These are phyloP conservation scores for Fraxinus paxiana DNA, from an alignment of 305 asterid genomes.

Conservation along the genomic window DNA sequence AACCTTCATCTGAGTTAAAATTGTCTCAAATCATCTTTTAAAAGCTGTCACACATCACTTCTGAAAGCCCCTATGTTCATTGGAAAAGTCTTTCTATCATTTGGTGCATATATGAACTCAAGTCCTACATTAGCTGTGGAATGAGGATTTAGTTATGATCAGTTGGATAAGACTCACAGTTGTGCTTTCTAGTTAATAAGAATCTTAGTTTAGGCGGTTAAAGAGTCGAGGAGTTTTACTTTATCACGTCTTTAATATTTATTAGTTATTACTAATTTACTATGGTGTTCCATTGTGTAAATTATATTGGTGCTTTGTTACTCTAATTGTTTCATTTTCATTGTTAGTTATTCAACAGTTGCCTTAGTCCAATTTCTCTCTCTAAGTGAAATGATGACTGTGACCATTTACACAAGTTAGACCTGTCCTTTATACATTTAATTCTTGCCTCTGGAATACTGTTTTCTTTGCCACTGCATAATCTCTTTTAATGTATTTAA, in stretches of 20 bases:
- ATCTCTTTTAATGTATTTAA: not conserved
- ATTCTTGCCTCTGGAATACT: not conserved
- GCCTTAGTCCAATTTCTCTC: not conserved
- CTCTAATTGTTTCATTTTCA: not conserved
- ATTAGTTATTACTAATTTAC: not conserved
- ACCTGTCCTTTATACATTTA: not conserved
- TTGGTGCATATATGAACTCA: not conserved
- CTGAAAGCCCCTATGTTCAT: not conserved
- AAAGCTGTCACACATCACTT: not conserved
- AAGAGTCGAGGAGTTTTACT: not conserved
- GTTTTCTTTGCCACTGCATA: not conserved
- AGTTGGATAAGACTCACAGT: not conserved
- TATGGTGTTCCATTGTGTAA: not conserved
- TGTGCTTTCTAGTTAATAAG: not conserved
- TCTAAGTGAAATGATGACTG: not conserved
- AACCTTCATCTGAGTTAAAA: not conserved
- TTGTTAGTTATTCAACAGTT: not conserved
- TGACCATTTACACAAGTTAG: not conserved
- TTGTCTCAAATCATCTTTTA: not conserved
- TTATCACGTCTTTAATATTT: not conserved
- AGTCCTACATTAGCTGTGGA: not conserved
- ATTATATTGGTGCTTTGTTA: not conserved
- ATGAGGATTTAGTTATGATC: not conserved
- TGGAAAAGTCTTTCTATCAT: not conserved
- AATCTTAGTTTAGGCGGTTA: not conserved